These are phyloP conservation scores for Candida ipomoeae DNA, from an alignment of 805 yeast genomes.

Conservation along the genomic window DNA sequence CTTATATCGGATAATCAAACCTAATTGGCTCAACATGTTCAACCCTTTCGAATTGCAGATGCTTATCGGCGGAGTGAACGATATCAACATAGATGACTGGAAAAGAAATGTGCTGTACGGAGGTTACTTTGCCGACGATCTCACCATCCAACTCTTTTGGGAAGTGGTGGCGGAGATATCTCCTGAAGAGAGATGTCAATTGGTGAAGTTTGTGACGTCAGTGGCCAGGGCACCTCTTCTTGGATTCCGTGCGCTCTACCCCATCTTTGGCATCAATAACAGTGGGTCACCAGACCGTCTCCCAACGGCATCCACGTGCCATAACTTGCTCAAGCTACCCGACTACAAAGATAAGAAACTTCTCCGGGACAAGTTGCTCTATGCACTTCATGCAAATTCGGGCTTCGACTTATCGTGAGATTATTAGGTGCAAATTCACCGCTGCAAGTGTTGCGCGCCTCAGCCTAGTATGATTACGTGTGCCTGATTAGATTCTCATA, in stretches of 20 bases:
- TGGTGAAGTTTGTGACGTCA: constrained; percentile 86
- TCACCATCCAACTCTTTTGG: constrained; percentile 70
- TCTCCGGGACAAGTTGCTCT: constrained; percentile 61
- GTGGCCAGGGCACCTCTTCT: constrained; percentile 87
- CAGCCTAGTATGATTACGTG: not conserved
- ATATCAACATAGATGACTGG: constrained; percentile 70
- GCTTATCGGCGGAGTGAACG: constrained; percentile 66
- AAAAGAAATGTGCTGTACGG: constrained; percentile 51
- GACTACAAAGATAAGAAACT: constrained; percentile 49
- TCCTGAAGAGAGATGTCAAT: constrained; percentile 55
- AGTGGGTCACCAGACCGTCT: constrained; percentile 57
- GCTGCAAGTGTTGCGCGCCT: not conserved
- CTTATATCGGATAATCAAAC: constrained; percentile 59
- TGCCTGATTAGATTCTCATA: not conserved
- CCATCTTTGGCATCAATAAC: constrained; percentile 75
- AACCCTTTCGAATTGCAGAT: constrained; percentile 79
- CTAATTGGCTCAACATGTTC: constrained; percentile 79
- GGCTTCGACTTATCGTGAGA: constrained; percentile 67
- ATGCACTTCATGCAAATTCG: constrained; percentile 77
- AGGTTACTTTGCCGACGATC: constrained; percentile 50
- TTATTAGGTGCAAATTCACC: not conserved
- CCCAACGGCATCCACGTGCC: constrained; percentile 94
- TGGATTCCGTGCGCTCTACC: constrained; percentile 64
- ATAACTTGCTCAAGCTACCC: constrained; percentile 81
- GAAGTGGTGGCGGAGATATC: constrained; percentile 66